Percentiles rank a stretch among this genome's conserved stretches.
phyloP scores from a whole-genome alignment of 1,139 yeast genomes.

The Pichia inconspicua region DNA sequence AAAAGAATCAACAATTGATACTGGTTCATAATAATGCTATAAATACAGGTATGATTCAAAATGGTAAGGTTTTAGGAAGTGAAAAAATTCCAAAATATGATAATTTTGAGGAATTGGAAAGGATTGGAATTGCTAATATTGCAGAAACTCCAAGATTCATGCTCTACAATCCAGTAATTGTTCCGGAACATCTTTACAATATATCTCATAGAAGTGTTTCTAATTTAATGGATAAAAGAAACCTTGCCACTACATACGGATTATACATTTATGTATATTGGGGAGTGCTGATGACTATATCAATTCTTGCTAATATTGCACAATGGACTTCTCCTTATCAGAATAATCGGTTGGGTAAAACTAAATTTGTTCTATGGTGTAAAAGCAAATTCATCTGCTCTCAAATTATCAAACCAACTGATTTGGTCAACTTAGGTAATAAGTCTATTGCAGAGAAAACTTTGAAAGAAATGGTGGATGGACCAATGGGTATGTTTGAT shows the following conservation, averaged over 20 bases:
- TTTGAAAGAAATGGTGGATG: conserved; percentile 3
- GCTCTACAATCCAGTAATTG: conserved; percentile 22
- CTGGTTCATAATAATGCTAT: neutral
- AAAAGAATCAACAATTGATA: neutral
- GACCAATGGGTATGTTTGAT: conserved; percentile 12
- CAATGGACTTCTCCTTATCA: conserved; percentile 29
- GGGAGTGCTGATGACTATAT: conserved; percentile 22
- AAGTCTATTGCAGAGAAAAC: neutral
- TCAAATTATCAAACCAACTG: conserved; percentile 21
- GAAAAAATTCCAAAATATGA: conserved; percentile 5
- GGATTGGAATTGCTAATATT: conserved; percentile 8
- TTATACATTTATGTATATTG: conserved; percentile 25
- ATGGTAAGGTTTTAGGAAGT: conserved; percentile 1
- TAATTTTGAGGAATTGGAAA: conserved; percentile 8
- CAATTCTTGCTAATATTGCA: conserved; percentile 21
- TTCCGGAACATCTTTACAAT: conserved; percentile 19
- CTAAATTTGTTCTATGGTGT: conserved; percentile 22
- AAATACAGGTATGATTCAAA: neutral
- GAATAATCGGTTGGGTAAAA: conserved; percentile 18
- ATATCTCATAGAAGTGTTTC: conserved; percentile 24
- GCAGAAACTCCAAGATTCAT: conserved; percentile 9
- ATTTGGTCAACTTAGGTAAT: neutral
- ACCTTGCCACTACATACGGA: conserved; percentile 27
- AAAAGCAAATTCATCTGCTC: conserved; percentile 28
- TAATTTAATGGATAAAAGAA: conserved; percentile 23